Evolutionary conservation across 2,329 filamentous ascomycete genomes (phyloP).

Genomic region (Akanthomyces muscarius): DNA sequence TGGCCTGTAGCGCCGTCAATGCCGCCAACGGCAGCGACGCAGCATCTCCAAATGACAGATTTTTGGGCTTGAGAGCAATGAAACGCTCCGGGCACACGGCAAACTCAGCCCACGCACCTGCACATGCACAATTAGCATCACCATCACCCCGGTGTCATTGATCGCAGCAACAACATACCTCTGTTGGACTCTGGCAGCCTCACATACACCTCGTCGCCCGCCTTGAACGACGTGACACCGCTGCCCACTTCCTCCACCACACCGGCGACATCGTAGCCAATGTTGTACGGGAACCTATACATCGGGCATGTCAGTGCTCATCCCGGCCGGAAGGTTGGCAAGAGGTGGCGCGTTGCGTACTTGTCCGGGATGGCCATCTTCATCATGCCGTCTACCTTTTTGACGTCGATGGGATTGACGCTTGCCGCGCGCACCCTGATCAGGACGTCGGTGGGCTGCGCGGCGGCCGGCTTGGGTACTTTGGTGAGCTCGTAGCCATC

Average conservation of each 20-base stretch:
- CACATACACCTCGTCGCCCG: constrained; percentile 20
- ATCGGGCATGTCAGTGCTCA: neutral
- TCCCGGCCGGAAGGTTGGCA: neutral
- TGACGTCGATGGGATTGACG: constrained; percentile 44
- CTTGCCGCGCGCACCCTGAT: constrained; percentile 41
- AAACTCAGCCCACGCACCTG: constrained; percentile 37
- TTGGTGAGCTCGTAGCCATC: constrained; percentile 21
- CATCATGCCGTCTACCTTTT: constrained; percentile 34
- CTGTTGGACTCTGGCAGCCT: constrained; percentile 23
- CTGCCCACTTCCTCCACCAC: constrained; percentile 10
- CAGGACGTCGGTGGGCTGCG: constrained; percentile 24
- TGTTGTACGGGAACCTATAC: constrained; percentile 16
- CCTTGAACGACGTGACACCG: neutral
- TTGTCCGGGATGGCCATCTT: constrained; percentile 30
- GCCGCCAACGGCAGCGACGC: constrained; percentile 41
- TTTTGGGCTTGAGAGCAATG: constrained; percentile 37
- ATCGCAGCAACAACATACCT: constrained; percentile 17
- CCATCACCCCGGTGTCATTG: neutral
- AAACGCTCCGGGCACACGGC: constrained; percentile 29
- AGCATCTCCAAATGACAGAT: constrained; percentile 39
- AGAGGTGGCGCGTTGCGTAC: constrained; percentile 22
- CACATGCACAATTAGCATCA: neutral
- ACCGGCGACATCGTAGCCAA: constrained; percentile 13
- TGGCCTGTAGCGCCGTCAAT: constrained; percentile 37
- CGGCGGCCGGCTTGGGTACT: constrained; percentile 24